Evolutionary conservation across 805 yeast species (phyloP), one percentile per base, ranked within the genome.

Genomic region (Cyberlindnera bimundalis): DNA sequence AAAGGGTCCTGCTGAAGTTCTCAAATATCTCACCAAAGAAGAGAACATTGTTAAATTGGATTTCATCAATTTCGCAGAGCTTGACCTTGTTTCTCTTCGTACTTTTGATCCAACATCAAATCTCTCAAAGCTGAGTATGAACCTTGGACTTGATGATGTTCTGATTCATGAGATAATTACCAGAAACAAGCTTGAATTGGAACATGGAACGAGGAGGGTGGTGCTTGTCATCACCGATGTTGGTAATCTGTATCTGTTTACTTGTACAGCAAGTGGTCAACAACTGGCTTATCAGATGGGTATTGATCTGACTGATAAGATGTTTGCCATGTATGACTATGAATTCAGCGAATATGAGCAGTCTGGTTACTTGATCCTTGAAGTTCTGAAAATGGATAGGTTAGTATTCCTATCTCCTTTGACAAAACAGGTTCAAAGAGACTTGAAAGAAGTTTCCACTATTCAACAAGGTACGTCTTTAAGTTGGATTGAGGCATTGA

Each of bases 281-380:
- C 43, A 29, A 15, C 32, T 49, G 16, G 43, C 43, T 7, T 29
- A 34, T 16, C 23, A 23, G 13, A 53, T 62, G 26, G 71, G 71
- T 20, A 68, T 75, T 27, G 70, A 64, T 38, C 51, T 72, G 23
- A 71, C 76, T 0, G 77, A 74, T 50, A 62, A 66, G 32, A 67
- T 76, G 48, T 77, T 84, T 40, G 84, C 85, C 54, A 79, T 84
- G 81, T 84, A 84, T 57, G 91, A 84, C 60, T 83, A 81, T 60
- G 91, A 84, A 57, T 84, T 84, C 60, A 81, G 79, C 47, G 84
- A 78, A 42, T 65, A 61, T 15, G 67, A 68, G 6, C 67, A 68
- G 18, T 72, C 67, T 40, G 93, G 91, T 0, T 82, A 76, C 51
- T 63, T 83, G 33, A 80, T 82, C 11, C 55, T 84, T 21, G 90